Evolutionary conservation across 2,329 filamentous ascomycete species (phyloP), one percentile per base, ranked within the genome.

Genomic region (Colletotrichum endophyticum): DNA sequence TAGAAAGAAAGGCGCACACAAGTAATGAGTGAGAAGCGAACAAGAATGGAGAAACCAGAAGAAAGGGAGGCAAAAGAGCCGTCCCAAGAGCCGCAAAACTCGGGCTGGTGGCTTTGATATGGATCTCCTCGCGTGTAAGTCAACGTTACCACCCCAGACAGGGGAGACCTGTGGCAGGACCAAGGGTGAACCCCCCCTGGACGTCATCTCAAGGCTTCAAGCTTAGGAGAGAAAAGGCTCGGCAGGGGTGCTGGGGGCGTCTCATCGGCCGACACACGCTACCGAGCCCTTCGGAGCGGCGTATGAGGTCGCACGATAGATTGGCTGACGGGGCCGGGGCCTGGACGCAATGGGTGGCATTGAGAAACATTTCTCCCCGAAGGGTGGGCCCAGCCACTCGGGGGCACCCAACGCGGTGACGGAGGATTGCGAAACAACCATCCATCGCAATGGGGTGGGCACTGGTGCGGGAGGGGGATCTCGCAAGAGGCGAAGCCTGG

Each of bases 181-280:
- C 22, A 6, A 4, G 64, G 3, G 27, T 2, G 30, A 28, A 19
- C 27, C 27, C 19, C 59, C 68, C 66, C 66, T 56, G 66, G 49
- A 66, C 68, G 63, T 66, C 69, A 68, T 67, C 49, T 66, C 27
- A 72, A 62, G 61, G 22, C 34, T 39, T 62, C 59, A 62, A 30
- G 16, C 16, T 62, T 30, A 34, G 30, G 44, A 53, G 34, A 22
- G 16, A 32, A 61, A 70, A 66, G 1, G 36, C 75, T 77, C 44
- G 72, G 75, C 72, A 77, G 63, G 72, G 66, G 61, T 71, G 66
- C 34, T 25, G 66, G 62, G 44, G 36, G 25, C 66, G 75, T 77
- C 75, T 75, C 75, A 75, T 74, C 61, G 62, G 61, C 61, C 64
- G 71, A 77, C 71, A 68, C 64, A 63, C 63, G 56, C 70, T 73